Base-by-base conservation (phyloP, 495 filamentous ascomycete genomes). In the Hapsidospora chrysogenum region DNA sequence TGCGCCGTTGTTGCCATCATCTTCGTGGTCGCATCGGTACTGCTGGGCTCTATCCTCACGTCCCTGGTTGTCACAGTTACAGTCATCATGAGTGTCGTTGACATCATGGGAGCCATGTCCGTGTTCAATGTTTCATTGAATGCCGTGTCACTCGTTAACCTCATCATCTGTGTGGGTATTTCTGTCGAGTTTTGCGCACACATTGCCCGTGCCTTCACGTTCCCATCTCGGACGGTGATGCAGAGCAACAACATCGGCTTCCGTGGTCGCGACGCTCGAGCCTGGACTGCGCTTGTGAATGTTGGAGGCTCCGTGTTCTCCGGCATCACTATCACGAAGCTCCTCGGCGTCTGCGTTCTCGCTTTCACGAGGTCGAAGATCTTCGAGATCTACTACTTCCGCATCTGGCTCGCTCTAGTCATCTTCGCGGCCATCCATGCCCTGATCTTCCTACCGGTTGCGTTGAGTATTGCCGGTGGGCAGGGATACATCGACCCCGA, bases 341-440 rank as follows among this genome's bases (percentile, higher is more conserved):
- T 95, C 1, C 57, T 99, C 7, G 89, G 89, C 1, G 92, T 99
- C 2, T 77, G 67, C 32, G 89, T 99, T 27, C 64, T 99, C 10
- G 89, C 86, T 0, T 96, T 92, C 42, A 99, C 89, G 6, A 60
- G 81, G 17, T 92, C 84, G 55, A 96, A 95, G 70, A 96, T 99
- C 52, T 99, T 99, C 49, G 92, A 96, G 63, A 81, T 96, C 36
- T 99, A 96, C 55, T 99, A 96, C 53, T 99, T 99, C 61, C 65
- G 89, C 6, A 79, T 99, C 23, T 99, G 89, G 89, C 51, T 93
- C 15, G 78, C 86, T 29, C 64, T 99, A 40, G 84, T 96, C 25
- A 43, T 85, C 15, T 83, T 92, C 41, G 92, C 84, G n/a, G 82
- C 84, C 15, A 63, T 69, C 0, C 89, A 99, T 52, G 82, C 86